Base-by-base conservation (phyloP, 768 basidiomycete genomes). In the Lyophyllum semitale region DNA sequence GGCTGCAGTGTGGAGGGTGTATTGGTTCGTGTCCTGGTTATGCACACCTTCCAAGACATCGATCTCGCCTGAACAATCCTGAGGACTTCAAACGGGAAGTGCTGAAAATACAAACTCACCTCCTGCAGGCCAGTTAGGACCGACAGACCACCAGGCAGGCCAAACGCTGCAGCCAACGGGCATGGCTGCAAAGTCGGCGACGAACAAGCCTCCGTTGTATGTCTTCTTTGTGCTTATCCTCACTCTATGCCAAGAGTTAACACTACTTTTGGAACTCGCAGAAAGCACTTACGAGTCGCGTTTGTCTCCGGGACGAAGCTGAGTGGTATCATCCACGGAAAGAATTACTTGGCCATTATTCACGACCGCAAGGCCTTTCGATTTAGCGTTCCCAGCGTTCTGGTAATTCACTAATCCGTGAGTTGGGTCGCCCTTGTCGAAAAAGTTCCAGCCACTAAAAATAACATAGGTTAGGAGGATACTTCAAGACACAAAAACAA, bases 21-120 rank as follows among this genome's bases (percentile, higher is more conserved):
- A 80, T 53, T 85, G 87, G 63, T 92, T 89, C 27, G 65, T 71
- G 1, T 66, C 55, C 63, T 81, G 76, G 20, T 77, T 63, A 63
- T 91, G 81, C 48, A 91, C 88, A 23, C 87, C 87, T 64, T 93
- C 91, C 11, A 91, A 64, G 45, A 89, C 78, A 63, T 92, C 91
- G 38, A 89, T 85, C 66, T 91, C 88, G 12, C 77, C 73, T 75
- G 20, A 29, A 38, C 3, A 22, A 17, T 8, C 26, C 9, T 52
- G n/a, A 48, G n/a, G 32, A 45, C 12, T 25, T 53, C 25, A 53
- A 48, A 48, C 29, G n/a, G n/a, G 32, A 17, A 25, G 25, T 44
- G 26, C 32, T 51, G 27, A 11, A 44, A n/a, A 53, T 50, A 18
- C 22, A 37, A 43, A 57, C 68, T 53, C 55, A 73, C 84, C 84